Evolutionary conservation across 2,329 filamentous ascomycete genomes (phyloP), one percentile per base, ranked within the genome.

Genomic region (Fusarium zealandicum): DNA sequence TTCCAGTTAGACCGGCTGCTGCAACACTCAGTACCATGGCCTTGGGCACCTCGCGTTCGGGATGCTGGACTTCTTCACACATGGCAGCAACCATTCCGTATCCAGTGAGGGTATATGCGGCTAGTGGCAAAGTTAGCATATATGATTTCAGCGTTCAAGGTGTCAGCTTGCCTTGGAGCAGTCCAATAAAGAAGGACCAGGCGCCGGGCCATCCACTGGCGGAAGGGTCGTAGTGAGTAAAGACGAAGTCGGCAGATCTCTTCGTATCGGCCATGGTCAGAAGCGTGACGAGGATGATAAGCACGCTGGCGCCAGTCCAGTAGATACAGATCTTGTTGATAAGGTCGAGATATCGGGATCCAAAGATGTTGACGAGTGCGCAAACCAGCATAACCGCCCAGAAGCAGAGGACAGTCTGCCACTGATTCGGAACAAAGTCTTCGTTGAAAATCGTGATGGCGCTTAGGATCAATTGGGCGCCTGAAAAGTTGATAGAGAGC

Each of bases 361-460:
- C 79, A 59, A 90, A 88, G 6, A 84, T 83, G 63, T 91, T 91
- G 72, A 90, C 77, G 47, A 83, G 55, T 57, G 89, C 86, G 33
- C 85, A 85, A 20, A 82, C 73, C 32, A 86, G 54, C 51, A 84
- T 88, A 67, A 86, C 86, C 11, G 76, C 86, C 62, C 88, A 82
- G 72, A 90, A 91, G 58, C 90, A 87, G 27, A 90, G 75, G 67
- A 91, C 90, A 49, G 89, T 86, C 69, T 91, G 88, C 86, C 87
- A 91, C 16, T 81, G 66, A 61, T 87, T 74, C 2, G 83, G 64
- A 17, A 78, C 76, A 66, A 86, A 90, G 55, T 73, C 76, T 4
- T 84, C 77, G 64, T 88, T 73, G 71, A 86, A 82, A 43, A 91
- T 74, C 9, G 82, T 79, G 52, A 90, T 86, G 39, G 89, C 80